phyloP scores from a whole-genome alignment of 1,284 basidiomycete species.

The Kalmanozyma brasiliensis region DNA sequence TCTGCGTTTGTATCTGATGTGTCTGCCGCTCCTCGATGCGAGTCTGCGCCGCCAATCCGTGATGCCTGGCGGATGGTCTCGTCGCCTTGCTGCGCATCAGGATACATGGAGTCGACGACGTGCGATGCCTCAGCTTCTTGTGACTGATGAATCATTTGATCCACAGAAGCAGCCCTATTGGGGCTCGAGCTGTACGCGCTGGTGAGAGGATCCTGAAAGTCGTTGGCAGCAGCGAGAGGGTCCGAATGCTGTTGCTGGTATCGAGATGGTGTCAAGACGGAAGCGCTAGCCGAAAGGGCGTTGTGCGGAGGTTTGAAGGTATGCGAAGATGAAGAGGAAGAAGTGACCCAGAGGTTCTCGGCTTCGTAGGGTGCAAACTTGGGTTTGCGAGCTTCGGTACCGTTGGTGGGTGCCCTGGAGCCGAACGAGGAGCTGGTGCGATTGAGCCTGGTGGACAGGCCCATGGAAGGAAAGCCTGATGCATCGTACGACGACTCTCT shows the following conservation, averaged over 20 bases:
- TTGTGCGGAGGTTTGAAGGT: constrained; percentile 6
- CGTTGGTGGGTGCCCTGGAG: constrained; percentile 11
- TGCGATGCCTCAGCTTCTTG: neutral
- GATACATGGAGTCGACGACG: neutral
- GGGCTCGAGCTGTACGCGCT: constrained; percentile 30
- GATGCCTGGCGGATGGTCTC: neutral
- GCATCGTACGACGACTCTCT: constrained; percentile 7
- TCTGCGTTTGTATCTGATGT: neutral
- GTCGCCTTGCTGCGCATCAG: neutral
- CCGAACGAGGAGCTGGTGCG: constrained; percentile 39
- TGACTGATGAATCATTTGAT: neutral
- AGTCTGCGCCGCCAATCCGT: neutral
- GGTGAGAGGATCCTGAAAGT: constrained; percentile 28
- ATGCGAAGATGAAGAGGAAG: constrained; percentile 19
- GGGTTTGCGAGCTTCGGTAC: constrained; percentile 13
- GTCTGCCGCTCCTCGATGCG: neutral
- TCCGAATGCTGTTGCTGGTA: constrained; percentile 5
- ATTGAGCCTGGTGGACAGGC: constrained; percentile 24
- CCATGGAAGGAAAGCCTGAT: constrained; percentile 36
- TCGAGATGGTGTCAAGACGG: constrained; percentile 29
- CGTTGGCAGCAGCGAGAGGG: constrained; percentile 3
- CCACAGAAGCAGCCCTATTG: neutral
- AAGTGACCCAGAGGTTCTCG: constrained; percentile 33
- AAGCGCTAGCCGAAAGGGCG: constrained; percentile 24
- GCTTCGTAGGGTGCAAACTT: constrained; percentile 32